Percentiles rank a stretch among this genome's conserved stretches.
These are phyloP conservation scores for Flueggea neowawraea DNA, from an alignment of 441 rosid genomes.

Conservation along the genomic window DNA sequence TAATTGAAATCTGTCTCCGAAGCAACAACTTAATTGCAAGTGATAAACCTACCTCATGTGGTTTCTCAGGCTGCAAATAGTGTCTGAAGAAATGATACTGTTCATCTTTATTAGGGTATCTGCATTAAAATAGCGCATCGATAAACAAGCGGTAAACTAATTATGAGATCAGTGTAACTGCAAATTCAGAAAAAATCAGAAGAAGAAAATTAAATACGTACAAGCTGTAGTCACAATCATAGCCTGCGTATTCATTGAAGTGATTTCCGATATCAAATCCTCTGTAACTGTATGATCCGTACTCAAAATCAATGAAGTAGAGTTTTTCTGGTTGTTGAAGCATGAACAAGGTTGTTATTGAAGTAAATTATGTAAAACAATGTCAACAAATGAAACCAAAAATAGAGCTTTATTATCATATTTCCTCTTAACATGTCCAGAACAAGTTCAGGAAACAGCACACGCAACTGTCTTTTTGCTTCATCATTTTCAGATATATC, in stretches of 20 bases:
- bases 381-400: slow-evolving; percentile 5
- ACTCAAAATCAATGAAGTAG: slow-evolving; percentile 95
- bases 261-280: slow-evolving; percentile 96
- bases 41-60: slow-evolving; percentile 50
- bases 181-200: slow-evolving; percentile 1
- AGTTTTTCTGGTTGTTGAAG: slow-evolving; percentile 59
- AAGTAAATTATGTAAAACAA: slow-evolving; percentile 7
- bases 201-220: slow-evolving; percentile 30
- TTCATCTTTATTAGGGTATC: slow-evolving; percentile 82
- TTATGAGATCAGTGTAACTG: not conserved
- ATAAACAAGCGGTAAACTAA: slow-evolving; percentile 10
- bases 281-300: slow-evolving; percentile 95
- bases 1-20: too few relatives aligned
- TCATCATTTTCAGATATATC: slow-evolving; percentile 2
- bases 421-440: slow-evolving; percentile 4
- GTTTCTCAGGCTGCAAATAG: slow-evolving; percentile 73
- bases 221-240: slow-evolving; percentile 92
- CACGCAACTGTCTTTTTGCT: not conserved
- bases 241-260: slow-evolving; percentile 96
- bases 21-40: not conserved
- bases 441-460: slow-evolving; percentile 9
- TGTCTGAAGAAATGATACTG: slow-evolving; percentile 87
- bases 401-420: not conserved
- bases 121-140: slow-evolving; percentile 27
- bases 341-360: slow-evolving; percentile 23